Percentiles rank a stretch among this genome's conserved stretches.
Evolutionary conservation across 371 early-diverging fungal genomes (phyloP).

Genomic region (Entomophthora muscae): DNA sequence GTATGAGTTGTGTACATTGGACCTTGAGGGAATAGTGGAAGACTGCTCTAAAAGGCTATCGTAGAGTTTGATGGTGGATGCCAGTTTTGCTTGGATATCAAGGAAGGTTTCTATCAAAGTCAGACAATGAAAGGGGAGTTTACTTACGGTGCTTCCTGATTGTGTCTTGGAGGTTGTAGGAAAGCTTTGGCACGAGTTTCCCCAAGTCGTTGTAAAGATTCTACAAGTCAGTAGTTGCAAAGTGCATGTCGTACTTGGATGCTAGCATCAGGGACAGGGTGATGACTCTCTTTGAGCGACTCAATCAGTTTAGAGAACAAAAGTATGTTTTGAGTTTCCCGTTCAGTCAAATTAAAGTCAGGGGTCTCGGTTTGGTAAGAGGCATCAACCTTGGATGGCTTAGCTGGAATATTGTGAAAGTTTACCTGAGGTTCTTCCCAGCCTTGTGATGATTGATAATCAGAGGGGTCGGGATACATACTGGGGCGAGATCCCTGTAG

Average conservation of each 20-base stretch:
- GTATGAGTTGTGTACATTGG: not conserved
- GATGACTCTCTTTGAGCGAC: constrained; percentile 4
- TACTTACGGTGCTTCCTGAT: constrained; percentile 39
- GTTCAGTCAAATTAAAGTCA: constrained; percentile 36
- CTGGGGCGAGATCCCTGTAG: not conserved
- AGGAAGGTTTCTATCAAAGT: constrained; percentile 25
- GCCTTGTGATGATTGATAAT: not conserved
- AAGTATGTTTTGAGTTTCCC: constrained; percentile 15
- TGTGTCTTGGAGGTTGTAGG: constrained; percentile 40
- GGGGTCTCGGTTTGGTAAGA: constrained; percentile 36
- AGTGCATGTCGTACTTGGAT: not conserved
- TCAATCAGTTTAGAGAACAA: constrained; percentile 11
- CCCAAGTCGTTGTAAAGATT: constrained; percentile 49
- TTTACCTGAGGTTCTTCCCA: not conserved
- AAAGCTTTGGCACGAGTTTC: constrained; percentile 48
- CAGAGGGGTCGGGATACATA: not conserved
- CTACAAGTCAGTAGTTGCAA: constrained; percentile 4
- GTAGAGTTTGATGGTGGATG: constrained; percentile 54
- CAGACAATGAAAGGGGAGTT: not conserved
- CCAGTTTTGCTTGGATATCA: constrained; percentile 52
- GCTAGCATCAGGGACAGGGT: not conserved
- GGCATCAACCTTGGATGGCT: constrained; percentile 49
- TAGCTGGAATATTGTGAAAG: constrained; percentile 21
- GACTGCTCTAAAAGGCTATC: constrained; percentile 45
- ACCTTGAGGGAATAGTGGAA: not conserved